Evolutionary conservation across 139 green algal genomes (phyloP).

Genomic region (Chlorella sp.): DNA sequence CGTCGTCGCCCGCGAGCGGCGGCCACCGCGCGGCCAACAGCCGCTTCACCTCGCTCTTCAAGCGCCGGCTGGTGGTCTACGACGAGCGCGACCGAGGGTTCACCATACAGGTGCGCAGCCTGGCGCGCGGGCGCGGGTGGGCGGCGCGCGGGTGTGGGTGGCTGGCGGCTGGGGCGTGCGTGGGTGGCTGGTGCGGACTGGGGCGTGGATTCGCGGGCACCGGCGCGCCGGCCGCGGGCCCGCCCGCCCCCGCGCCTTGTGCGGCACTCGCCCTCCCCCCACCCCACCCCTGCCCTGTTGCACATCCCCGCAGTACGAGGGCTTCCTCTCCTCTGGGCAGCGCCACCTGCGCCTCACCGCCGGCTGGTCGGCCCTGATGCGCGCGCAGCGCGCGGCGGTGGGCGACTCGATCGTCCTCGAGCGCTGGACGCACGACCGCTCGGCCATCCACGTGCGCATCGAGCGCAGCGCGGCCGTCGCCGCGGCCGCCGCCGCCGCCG

Average conservation of each 20-base stretch:
- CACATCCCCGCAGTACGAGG: slow-evolving; percentile 51
- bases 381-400: slow-evolving; percentile 19
- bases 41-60: slow-evolving; percentile 24
- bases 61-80: slow-evolving; percentile 16
- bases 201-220: too few species aligned
- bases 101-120: slow-evolving; percentile 11
- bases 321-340: slow-evolving; percentile 46
- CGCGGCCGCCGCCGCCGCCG: background rate
- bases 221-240: too few species aligned
- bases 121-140: too few species aligned
- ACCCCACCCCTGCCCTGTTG: too few species aligned
- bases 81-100: slow-evolving; percentile 20
- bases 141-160: background rate
- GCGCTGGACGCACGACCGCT: slow-evolving; percentile 42
- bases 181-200: too few species aligned
- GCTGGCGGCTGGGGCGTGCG: too few species aligned
- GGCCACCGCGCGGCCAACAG: background rate
- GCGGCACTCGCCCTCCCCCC: too few species aligned
- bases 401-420: slow-evolving; percentile 49
- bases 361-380: slow-evolving; percentile 47
- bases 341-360: slow-evolving; percentile 52
- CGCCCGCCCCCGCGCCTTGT: too few species aligned
- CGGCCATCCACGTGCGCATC: slow-evolving; percentile 36
- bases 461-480: background rate
- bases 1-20: background rate